phyloP scores from a whole-genome alignment of 1,284 basidiomycete genomes.

The Fomes fomentarius region DNA sequence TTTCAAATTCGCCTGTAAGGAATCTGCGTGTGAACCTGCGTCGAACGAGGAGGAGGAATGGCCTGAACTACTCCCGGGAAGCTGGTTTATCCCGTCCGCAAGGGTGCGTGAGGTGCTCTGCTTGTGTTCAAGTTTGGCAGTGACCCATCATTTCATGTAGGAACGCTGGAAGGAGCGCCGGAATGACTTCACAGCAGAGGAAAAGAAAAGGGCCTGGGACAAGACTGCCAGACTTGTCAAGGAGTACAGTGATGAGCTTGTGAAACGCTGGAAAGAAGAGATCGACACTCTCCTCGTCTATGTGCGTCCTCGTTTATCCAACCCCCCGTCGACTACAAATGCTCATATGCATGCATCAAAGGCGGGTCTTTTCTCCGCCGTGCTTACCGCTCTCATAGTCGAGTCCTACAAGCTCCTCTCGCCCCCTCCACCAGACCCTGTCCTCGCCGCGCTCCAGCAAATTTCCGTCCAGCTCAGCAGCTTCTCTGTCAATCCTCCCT shows the following conservation, averaged over 20 bases:
- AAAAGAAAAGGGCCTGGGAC: background rate
- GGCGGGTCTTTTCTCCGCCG: constrained; percentile 9
- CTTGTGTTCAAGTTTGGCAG: too few species aligned
- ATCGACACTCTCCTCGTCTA: constrained; percentile 9
- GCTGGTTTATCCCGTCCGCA: too few species aligned
- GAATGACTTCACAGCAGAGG: background rate
- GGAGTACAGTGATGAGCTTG: background rate
- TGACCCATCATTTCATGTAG: too few species aligned
- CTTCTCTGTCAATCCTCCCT: constrained; percentile 1
- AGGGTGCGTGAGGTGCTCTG: too few species aligned
- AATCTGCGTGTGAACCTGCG: too few species aligned
- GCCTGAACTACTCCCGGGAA: too few species aligned
- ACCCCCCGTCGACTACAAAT: background rate
- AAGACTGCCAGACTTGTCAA: background rate
- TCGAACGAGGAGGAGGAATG: too few species aligned
- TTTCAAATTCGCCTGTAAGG: too few species aligned
- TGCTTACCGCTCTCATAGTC: constrained; percentile 9
- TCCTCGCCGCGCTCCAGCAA: background rate
- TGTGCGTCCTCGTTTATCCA: background rate
- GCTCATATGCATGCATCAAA: background rate
- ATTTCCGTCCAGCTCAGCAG: constrained; percentile 20
- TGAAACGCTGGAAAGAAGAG: constrained; percentile 1
- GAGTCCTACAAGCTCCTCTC: constrained; percentile 4
- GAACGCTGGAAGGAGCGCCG: background rate
- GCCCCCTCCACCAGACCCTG: background rate